These are phyloP conservation scores for Cenchrus fungigraminus DNA, from an alignment of 176 grass and related monocot genomes.

Conservation along the genomic window DNA sequence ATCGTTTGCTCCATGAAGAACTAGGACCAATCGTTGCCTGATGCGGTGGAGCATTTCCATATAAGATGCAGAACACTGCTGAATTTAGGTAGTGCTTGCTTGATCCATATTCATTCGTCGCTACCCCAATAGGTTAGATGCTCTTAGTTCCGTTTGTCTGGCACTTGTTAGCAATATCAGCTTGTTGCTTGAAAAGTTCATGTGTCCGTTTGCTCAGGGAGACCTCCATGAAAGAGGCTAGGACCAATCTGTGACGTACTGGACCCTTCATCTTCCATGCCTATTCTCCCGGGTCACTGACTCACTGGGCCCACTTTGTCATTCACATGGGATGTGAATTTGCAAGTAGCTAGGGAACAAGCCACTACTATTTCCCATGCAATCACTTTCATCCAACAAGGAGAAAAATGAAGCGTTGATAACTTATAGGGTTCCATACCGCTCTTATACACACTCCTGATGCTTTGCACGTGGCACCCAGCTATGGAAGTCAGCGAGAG, in stretches of 20 bases:
- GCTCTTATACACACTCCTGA: conserved; percentile 21
- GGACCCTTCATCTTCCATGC: background rate
- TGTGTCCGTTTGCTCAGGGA: background rate
- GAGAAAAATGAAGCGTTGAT: background rate
- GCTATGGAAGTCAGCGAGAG: conserved; percentile 30
- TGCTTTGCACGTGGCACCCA: background rate
- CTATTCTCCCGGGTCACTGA: background rate
- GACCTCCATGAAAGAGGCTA: background rate
- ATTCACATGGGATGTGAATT: background rate
- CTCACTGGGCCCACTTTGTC: background rate
- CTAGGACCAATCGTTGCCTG: background rate
- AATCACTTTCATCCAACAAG: background rate
- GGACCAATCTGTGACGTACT: background rate
- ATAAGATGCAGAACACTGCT: background rate
- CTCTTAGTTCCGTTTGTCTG: background rate
- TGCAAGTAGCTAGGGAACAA: background rate
- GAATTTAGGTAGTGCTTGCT: background rate
- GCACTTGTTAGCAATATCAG: background rate
- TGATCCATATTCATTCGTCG: background rate
- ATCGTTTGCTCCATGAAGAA: background rate
- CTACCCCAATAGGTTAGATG: background rate
- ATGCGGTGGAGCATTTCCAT: background rate
- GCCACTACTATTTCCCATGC: background rate
- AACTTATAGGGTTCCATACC: conserved; percentile 7
- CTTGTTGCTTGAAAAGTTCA: too few species aligned